Base-by-base conservation (phyloP, 1,284 basidiomycete genomes). In the Puccinia horiana region DNA sequence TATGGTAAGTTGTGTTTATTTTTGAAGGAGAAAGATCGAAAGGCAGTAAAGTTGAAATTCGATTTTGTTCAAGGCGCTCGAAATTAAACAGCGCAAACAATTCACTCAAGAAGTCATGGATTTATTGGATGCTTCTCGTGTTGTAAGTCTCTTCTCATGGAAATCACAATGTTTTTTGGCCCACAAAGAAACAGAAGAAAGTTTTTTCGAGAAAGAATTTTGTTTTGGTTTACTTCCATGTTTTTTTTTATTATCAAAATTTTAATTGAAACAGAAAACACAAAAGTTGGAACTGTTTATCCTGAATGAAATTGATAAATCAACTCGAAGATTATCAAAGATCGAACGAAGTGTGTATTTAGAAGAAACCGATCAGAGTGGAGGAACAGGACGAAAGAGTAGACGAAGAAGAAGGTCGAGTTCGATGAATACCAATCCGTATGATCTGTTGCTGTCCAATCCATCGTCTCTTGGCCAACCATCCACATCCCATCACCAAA, bases 281-380 rank as follows among this genome's bases (percentile, higher is more conserved):
- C 63, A 65, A 47, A 77, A 65, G 37, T 52, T 77, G n/a, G 76
- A 77, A 49, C 42, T 77, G 37, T 67, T 77, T 42, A 63, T 77
- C 16, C 20, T 77, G 37, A 77, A 77, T 26, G 61, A 77, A 49
- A 63, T 77, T n/a, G 26, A 77, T 6, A 63, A 49, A n/a, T 63
- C 76, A 29, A 65, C 61, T 6, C 56, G 58, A 9, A 44, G 58
- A 44, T 47, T 49, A 52, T 63, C 56, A 1, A 77, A 65, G 61
- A 63, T 75, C 23, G 72, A 75, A 42, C 72, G 72, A 49, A 70
- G 3, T 16, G 42, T 42, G 2, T 70, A 70, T 26, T 2, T 18
- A 5, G 29, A 47, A 37, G 35, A 40, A 44, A 2, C 42, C 9
- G n/a, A 70, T 20, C 47, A 8, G 18, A 18, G 40, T 26, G 47